Conservation (phyloP, 345 rosid genomes). For the Iberis pinnata region DNA sequence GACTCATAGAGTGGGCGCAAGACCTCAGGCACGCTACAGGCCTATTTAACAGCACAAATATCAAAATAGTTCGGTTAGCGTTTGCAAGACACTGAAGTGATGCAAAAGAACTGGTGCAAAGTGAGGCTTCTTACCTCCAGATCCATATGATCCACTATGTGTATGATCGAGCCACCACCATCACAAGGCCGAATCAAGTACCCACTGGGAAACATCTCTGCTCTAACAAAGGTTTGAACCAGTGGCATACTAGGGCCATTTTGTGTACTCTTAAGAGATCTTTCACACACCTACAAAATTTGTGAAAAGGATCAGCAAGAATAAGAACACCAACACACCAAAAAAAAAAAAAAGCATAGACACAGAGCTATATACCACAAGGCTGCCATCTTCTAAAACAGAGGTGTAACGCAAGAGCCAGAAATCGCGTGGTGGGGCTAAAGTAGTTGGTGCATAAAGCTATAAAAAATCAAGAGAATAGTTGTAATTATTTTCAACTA, state of each 20-base stretch:
- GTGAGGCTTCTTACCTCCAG: conserved; percentile 54
- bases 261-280: conserved; percentile 88
- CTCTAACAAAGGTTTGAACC: conserved; percentile 95
- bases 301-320: neutral
- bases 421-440: conserved; percentile 99
- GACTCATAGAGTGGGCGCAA: conserved; percentile 93
- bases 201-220: conserved; percentile 97
- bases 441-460: conserved; percentile 97
- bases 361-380: conserved; percentile 56
- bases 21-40: conserved; percentile 99
- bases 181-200: conserved; percentile 95
- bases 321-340: neutral
- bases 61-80: conserved; percentile 1
- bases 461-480: conserved; percentile 16
- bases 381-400: conserved; percentile 97
- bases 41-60: conserved; percentile 43
- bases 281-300: conserved; percentile 68
- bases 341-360: neutral
- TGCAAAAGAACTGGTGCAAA: conserved; percentile 1
- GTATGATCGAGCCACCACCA: conserved; percentile 97
- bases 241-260: conserved; percentile 97
- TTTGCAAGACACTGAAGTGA: neutral
- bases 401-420: conserved; percentile 97
- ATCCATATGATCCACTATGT: conserved; percentile 96
- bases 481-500: neutral